Evolutionary conservation across 2,329 filamentous ascomycete genomes (phyloP), one percentile per base, ranked within the genome.

Genomic region (Aureobasidium lini): DNA sequence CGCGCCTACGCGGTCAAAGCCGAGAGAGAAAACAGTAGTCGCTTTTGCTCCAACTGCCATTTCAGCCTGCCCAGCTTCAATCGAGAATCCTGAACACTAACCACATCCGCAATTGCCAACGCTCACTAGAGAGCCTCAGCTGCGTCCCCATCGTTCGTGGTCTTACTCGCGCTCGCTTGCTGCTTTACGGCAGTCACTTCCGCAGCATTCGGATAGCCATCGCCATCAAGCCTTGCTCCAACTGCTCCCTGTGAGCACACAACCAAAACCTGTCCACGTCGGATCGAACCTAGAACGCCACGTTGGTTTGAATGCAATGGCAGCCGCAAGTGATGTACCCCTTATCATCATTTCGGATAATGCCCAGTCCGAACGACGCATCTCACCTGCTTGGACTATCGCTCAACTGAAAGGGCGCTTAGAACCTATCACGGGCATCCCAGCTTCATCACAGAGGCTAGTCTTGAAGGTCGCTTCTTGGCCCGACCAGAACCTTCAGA

Each of bases 311-410:
- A 31, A 29, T 7, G 39, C 44, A 16, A 60, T 60, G 57, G 39
- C 66, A 28, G 13, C 66, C 18, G 84, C 88, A 77, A 82, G 85
- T 57, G 90, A 94, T 72, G 81, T 94, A 60, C 86, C 89, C 64
- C 80, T 94, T 67, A 80, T 86, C 64, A 83, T 94, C 69, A 82
- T 82, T 62, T 93, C 89, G 54, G 86, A 90, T 62, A 89, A 87
- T 73, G 81, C 88, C 49, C 84, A 86, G 50, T 92, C 90, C 54
- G 94, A 99, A 76, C 88, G 93, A 62, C 89, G 94, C 66, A 85
- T 97, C 72, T 93, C 90, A 29, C 93, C 93, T 13, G 87, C 92
- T 66, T 99, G 94, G 94, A 87, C 87, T 62, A 87, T 99, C 70
- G 80, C 82, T 59, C 86, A 90, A 68, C 81, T 97, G 67, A 96